Evolutionary conservation across 345 rosid species (phyloP).

Genomic region (Melaleuca alternifolia): DNA sequence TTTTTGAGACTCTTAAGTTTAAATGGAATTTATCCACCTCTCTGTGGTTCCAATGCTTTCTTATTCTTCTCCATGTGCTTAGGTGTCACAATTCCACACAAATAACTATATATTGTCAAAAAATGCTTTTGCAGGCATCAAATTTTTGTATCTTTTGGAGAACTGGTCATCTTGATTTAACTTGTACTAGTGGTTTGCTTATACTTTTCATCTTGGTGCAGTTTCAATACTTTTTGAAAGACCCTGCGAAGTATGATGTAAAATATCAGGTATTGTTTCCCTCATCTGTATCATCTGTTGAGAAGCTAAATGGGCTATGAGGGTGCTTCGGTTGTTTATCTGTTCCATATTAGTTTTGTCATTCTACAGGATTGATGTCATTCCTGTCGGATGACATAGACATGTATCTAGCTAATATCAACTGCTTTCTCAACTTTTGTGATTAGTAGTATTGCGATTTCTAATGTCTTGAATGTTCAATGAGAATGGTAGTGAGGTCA

Average conservation of each 20-base stretch:
- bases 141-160: neutral
- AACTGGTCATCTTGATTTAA: neutral
- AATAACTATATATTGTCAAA: neutral
- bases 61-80: neutral
- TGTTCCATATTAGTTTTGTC: neutral
- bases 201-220: slow-evolving; percentile 15
- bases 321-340: neutral
- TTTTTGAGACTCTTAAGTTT: neutral
- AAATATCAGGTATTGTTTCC: slow-evolving; percentile 68
- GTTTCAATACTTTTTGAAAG: slow-evolving; percentile 90
- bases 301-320: neutral
- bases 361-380: neutral
- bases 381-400: neutral
- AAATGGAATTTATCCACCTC: neutral
- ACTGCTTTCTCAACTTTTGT: neutral
- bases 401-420: neutral
- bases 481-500: neutral
- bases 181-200: neutral
- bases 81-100: neutral
- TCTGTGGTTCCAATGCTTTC: neutral
- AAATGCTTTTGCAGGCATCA: neutral
- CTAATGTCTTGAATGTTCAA: neutral
- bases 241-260: slow-evolving; percentile 90
- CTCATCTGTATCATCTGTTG: neutral
- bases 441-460: neutral